Conservation (phyloP, 1,284 basidiomycete genomes). For the Microbotryomycetes sp. region DNA sequence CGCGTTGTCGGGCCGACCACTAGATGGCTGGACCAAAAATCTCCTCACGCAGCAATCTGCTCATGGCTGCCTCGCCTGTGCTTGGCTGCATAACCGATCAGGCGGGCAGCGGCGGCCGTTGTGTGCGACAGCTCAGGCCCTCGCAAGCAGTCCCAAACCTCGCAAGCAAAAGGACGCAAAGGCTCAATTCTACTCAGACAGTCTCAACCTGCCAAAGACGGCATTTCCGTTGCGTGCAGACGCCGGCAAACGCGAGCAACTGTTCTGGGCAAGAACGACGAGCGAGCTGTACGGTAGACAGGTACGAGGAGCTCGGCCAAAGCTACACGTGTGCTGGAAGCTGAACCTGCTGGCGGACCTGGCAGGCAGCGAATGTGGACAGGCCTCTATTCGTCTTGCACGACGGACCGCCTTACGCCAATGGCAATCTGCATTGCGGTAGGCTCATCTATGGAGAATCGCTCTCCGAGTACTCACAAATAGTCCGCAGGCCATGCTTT, state of each 20-base stretch:
- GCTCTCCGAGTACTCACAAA: background rate
- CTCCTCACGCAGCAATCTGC: no score
- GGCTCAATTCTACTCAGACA: background rate
- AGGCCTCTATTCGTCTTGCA: conserved; percentile 75
- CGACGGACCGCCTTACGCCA: conserved; percentile 97
- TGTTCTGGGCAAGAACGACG: conserved; percentile 60
- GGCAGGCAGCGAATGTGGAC: conserved; percentile 56
- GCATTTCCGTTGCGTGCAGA: conserved; percentile 69
- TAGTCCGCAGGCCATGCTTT: conserved; percentile 71
- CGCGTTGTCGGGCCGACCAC: background rate
- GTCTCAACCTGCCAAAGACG: conserved; percentile 66
- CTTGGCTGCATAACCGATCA: no score
- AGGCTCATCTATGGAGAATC: conserved; percentile 29
- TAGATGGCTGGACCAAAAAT: no score
- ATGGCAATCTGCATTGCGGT: conserved; percentile 94
- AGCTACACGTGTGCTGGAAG: background rate
- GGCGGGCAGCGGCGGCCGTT: no score
- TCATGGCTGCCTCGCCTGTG: no score
- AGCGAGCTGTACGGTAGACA: conserved; percentile 79
- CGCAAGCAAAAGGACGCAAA: background rate
- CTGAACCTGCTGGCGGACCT: background rate
- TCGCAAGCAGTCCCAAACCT: background rate
- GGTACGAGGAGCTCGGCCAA: conserved; percentile 47
- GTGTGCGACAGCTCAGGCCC: no score
- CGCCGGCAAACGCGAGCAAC: conserved; percentile 55